Evolutionary conservation across 441 rosid species (phyloP).

Genomic region (Sinapis alba): DNA sequence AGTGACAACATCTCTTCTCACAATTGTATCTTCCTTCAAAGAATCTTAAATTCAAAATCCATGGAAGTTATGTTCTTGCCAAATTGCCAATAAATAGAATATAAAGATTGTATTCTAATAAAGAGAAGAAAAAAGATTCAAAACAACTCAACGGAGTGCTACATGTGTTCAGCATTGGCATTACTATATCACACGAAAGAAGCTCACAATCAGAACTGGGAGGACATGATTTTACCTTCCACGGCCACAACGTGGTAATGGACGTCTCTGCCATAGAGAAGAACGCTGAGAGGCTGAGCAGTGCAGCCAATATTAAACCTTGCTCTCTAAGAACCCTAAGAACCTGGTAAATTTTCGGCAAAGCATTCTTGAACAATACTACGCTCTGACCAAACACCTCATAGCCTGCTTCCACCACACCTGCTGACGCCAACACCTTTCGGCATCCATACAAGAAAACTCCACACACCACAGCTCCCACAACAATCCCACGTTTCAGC

Average conservation of each 20-base stretch:
- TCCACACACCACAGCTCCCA: conserved; percentile 75
- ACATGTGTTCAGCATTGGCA: conserved; percentile 2
- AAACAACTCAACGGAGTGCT: background rate
- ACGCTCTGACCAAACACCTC: conserved; percentile 74
- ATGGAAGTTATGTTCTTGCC: too few species aligned
- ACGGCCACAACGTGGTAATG: conserved; percentile 96
- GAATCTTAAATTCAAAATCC: conserved; percentile 1
- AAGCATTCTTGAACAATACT: conserved; percentile 62
- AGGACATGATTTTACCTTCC: conserved; percentile 76
- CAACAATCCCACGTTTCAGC: conserved; percentile 51
- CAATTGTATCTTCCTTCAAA: background rate
- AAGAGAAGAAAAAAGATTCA: background rate
- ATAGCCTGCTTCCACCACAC: conserved; percentile 72
- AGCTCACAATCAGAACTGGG: background rate
- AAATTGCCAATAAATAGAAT: too few species aligned
- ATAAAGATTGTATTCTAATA: too few species aligned
- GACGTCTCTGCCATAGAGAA: conserved; percentile 99
- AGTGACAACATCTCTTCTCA: background rate
- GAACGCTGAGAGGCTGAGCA: conserved; percentile 94
- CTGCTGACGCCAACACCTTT: conserved; percentile 75
- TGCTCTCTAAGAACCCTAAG: conserved; percentile 85
- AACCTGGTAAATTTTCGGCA: conserved; percentile 84
- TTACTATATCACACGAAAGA: background rate
- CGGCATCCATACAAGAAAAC: conserved; percentile 59
- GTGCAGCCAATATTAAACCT: conserved; percentile 75